Conservation (phyloP, 495 filamentous ascomycete species). For the Penicillium angulare region DNA sequence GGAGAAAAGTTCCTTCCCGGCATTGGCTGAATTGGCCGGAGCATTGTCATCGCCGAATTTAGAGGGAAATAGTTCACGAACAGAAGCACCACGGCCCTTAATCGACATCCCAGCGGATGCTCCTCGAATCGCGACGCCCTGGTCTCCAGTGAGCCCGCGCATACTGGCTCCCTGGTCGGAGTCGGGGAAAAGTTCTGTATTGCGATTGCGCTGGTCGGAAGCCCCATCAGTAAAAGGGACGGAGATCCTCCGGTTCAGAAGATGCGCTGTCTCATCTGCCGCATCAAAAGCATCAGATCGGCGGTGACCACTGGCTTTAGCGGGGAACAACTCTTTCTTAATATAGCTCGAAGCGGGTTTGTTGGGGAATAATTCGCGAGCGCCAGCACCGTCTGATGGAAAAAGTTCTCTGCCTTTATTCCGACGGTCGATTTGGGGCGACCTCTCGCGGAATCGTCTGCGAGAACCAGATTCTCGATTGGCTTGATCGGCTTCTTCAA, state of each 20-base stretch:
- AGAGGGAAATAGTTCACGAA: constrained; percentile 69
- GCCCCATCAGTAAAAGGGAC: constrained; percentile 52
- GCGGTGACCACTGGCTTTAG: constrained; percentile 60
- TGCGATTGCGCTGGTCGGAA: constrained; percentile 16
- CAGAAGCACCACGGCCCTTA: constrained; percentile 50
- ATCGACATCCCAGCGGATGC: constrained; percentile 45
- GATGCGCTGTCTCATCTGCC: constrained; percentile 59
- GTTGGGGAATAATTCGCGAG: constrained; percentile 50
- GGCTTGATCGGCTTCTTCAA: constrained; percentile 54
- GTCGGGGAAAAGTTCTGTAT: constrained; percentile 42
- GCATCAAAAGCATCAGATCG: constrained; percentile 64
- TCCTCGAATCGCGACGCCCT: constrained; percentile 68
- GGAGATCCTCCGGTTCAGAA: constrained; percentile 53
- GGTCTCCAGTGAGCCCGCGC: constrained; percentile 53
- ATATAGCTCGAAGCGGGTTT: constrained; percentile 44
- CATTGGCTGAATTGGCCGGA: constrained; percentile 41
- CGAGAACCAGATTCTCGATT: constrained; percentile 33
- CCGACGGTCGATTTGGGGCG: constrained; percentile 27
- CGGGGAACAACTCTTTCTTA: constrained; percentile 70
- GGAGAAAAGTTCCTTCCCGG: constrained; percentile 70
- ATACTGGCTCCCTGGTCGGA: constrained; percentile 35
- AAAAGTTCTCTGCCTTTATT: constrained; percentile 51
- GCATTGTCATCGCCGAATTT: constrained; percentile 53
- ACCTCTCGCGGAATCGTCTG: constrained; percentile 44
- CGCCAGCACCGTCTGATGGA: constrained; percentile 25